Base-by-base conservation (phyloP, 108 stramenopile genomes). In the Skeletonema grethae region DNA sequence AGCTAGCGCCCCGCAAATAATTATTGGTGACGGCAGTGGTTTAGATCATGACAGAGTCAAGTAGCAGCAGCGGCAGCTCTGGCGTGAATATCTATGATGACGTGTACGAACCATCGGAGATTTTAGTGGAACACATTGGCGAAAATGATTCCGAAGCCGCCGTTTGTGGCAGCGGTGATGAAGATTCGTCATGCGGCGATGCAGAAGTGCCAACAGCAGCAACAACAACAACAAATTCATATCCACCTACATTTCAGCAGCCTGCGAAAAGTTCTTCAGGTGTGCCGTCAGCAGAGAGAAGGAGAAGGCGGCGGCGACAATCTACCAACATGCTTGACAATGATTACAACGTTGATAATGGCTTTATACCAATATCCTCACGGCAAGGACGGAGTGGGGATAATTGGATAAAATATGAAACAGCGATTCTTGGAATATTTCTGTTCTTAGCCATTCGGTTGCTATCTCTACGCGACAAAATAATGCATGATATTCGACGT, bases 231-330 rank as follows among this genome's bases (percentile, higher is more conserved):
- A 48, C 0, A 18, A 16, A 16, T 48, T 48, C 16, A 18, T 48
- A 16, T 20, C 46, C n/a, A 6, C 46, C 46, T 20, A 48, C 46
- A 48, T 6, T 20, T 16, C 46, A 20, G 46, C 46, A 48, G 46
- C 46, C 46, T 20, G 18, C 13, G 46, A 18, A 48, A 20, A 18
- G 18, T 1, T 18, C 18, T 20, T 5, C 11, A 48, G 18, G 46
- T 48, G 20, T 48, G 46, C 46, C 46, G 18, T 48, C 46, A 18
- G 46, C 18, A 48, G 46, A 48, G 46, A 48, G 46, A 48, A 48
- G 46, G 13, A 16, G 46, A 20, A 48, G 46, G 46, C 18, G 46
- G 13, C 18, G 46, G 13, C 46, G 46, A 48, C n/a, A 20, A 18
- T 1, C 46, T 7, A 48, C 20, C n/a, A 48, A 20, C 2, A 48